These are phyloP conservation scores for Cymbopogon flexuosus DNA, from an alignment of 202 grass and related monocot species.

Conservation along the genomic window DNA sequence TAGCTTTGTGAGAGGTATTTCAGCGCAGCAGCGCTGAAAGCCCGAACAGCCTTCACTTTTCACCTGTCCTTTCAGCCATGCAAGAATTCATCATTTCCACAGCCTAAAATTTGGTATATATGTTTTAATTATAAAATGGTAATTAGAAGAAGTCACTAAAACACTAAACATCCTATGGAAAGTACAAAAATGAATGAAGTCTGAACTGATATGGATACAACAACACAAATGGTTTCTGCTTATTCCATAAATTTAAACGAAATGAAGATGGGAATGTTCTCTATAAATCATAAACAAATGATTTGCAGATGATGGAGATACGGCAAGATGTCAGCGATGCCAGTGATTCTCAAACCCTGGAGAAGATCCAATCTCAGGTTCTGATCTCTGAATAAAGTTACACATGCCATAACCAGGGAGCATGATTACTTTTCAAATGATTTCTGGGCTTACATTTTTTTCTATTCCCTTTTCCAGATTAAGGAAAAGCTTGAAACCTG, in stretches of 20 bases:
- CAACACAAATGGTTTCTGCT: neutral
- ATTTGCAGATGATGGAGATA: constrained; percentile 85
- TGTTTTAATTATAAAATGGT: no score
- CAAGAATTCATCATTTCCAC: no score
- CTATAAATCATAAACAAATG: neutral
- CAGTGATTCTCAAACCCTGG: constrained; percentile 52
- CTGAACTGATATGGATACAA: neutral
- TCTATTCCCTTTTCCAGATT: constrained; percentile 28
- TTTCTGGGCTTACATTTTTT: neutral
- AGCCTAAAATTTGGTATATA: no score
- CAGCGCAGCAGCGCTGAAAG: no score
- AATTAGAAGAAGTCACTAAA: no score
- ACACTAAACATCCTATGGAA: neutral
- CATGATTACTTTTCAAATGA: neutral
- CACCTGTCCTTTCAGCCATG: no score
- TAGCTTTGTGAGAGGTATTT: no score
- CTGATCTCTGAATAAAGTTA: neutral
- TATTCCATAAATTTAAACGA: neutral
- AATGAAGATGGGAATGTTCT: neutral
- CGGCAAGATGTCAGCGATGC: constrained; percentile 77
- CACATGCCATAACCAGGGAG: neutral
- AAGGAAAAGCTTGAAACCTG: constrained; percentile 53
- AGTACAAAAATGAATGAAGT: neutral
- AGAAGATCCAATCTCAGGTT: constrained; percentile 76
- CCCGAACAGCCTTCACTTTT: no score